Evolutionary conservation across 2,329 filamentous ascomycete genomes (phyloP).

Genomic region (Sphaerostilbella broomeana): DNA sequence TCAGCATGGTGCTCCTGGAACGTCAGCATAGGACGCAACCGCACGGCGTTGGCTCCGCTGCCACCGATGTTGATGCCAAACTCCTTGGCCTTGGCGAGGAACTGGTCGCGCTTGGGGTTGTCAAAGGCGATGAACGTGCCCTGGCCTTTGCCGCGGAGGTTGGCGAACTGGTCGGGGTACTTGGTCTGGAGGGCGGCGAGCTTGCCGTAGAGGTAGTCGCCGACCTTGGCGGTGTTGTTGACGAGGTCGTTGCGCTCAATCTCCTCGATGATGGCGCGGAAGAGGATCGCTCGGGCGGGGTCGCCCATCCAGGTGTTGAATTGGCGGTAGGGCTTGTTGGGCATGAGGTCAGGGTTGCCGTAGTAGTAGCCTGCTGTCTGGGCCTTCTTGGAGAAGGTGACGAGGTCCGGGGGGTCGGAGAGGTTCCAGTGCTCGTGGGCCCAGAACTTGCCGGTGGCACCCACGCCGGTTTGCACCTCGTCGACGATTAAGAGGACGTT

Average conservation of each 20-base stretch:
- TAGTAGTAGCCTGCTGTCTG: slow-evolving; percentile 93
- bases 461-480: slow-evolving; percentile 89
- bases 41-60: slow-evolving; percentile 66
- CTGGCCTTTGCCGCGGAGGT: slow-evolving; percentile 79
- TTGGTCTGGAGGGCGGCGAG: slow-evolving; percentile 60
- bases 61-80: slow-evolving; percentile 85
- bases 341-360: slow-evolving; percentile 68
- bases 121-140: slow-evolving; percentile 95
- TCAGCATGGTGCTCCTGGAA: slow-evolving; percentile 91
- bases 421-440: slow-evolving; percentile 94
- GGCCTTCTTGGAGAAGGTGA: slow-evolving; percentile 93
- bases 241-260: slow-evolving; percentile 73
- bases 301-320: slow-evolving; percentile 99
- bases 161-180: slow-evolving; percentile 72
- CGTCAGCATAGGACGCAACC: slow-evolving; percentile 82
- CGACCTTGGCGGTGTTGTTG: slow-evolving; percentile 67
- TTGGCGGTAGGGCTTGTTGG: slow-evolving; percentile 90
- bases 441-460: slow-evolving; percentile 92
- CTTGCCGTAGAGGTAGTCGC: slow-evolving; percentile 68
- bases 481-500: slow-evolving; percentile 83
- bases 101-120: slow-evolving; percentile 69
- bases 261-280: slow-evolving; percentile 79
- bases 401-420: slow-evolving; percentile 74
- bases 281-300: slow-evolving; percentile 75
- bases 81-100: slow-evolving; percentile 70